Conservation (phyloP, 1,284 basidiomycete species). For the Moniliophthora roreri region DNA sequence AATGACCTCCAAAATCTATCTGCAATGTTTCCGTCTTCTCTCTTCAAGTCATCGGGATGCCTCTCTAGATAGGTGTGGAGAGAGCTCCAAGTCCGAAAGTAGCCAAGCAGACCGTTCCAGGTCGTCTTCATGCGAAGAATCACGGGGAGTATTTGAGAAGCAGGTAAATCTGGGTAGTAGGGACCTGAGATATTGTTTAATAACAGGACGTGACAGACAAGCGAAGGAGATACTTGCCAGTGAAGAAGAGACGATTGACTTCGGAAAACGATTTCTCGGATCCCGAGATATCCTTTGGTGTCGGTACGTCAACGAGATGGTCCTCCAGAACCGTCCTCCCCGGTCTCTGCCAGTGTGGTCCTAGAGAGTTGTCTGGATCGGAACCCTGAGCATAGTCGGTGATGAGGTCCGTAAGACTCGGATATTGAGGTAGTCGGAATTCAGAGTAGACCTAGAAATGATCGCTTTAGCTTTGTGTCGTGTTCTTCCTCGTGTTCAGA, state of each 20-base stretch:
- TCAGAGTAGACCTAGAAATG: constrained; percentile 71
- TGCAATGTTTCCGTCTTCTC: constrained; percentile 60
- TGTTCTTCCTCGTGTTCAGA: not conserved
- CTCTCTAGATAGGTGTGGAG: constrained; percentile 69
- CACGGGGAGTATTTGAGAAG: constrained; percentile 44
- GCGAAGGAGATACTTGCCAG: constrained; percentile 33
- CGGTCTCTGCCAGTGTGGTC: constrained; percentile 79
- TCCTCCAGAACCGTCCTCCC: constrained; percentile 76
- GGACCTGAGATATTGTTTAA: constrained; percentile 13
- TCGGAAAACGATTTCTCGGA: constrained; percentile 27
- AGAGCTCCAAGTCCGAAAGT: constrained; percentile 74
- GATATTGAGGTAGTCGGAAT: constrained; percentile 65
- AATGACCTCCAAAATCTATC: constrained; percentile 59
- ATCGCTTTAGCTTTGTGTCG: not conserved
- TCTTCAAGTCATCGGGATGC: constrained; percentile 53
- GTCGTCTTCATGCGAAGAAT: constrained; percentile 63
- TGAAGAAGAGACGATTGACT: constrained; percentile 55
- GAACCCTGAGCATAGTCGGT: constrained; percentile 58
- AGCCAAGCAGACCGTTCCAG: constrained; percentile 65
- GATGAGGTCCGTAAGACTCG: constrained; percentile 59
- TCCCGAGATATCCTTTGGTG: constrained; percentile 38
- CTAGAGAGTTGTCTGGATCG: constrained; percentile 56
- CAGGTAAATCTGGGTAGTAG: constrained; percentile 40
- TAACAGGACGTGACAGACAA: constrained; percentile 1
- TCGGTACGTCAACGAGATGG: constrained; percentile 68